phyloP scores from a whole-genome alignment of 345 rosid genomes.

The Linum usitatissimum region DNA sequence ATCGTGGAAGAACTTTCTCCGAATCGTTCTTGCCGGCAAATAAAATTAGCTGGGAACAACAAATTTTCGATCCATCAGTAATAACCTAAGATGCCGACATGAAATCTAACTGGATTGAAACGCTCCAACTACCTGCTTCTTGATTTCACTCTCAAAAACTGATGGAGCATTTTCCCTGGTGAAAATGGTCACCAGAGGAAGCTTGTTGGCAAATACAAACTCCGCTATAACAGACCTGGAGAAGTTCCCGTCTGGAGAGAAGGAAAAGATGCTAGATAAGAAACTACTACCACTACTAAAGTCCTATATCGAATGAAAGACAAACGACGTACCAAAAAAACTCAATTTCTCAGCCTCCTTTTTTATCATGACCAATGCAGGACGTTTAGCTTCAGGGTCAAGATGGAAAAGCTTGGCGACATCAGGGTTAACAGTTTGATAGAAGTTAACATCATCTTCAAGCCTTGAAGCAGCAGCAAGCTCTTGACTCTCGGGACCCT shows the following conservation, averaged over 20 bases:
- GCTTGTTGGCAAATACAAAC: slow-evolving; percentile 72
- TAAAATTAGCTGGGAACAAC: slow-evolving; percentile 53
- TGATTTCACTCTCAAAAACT: slow-evolving; percentile 76
- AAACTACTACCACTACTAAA: slow-evolving; percentile 1
- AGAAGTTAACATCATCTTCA: slow-evolving; percentile 88
- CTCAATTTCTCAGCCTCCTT: slow-evolving; percentile 74
- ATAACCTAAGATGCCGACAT: background rate
- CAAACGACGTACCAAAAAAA: slow-evolving; percentile 51
- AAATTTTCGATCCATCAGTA: background rate
- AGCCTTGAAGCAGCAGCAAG: slow-evolving; percentile 76
- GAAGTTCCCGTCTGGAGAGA: slow-evolving; percentile 71
- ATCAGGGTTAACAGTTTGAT: slow-evolving; percentile 76
- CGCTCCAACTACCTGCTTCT: slow-evolving; percentile 58
- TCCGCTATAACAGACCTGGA: slow-evolving; percentile 56
- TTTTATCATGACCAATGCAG: slow-evolving; percentile 72
- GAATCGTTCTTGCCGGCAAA: slow-evolving; percentile 62
- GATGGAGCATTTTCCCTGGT: slow-evolving; percentile 69
- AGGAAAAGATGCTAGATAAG: background rate
- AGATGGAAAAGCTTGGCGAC: slow-evolving; percentile 92
- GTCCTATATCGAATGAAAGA: background rate
- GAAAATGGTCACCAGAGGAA: slow-evolving; percentile 71
- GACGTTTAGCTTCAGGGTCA: slow-evolving; percentile 62
- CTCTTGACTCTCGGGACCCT: slow-evolving; percentile 81
- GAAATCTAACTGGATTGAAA: background rate
- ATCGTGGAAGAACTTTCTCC: slow-evolving; percentile 47